These are phyloP conservation scores for Thyridium curvatum DNA, from an alignment of 2,329 filamentous ascomycete species.

Conservation along the genomic window DNA sequence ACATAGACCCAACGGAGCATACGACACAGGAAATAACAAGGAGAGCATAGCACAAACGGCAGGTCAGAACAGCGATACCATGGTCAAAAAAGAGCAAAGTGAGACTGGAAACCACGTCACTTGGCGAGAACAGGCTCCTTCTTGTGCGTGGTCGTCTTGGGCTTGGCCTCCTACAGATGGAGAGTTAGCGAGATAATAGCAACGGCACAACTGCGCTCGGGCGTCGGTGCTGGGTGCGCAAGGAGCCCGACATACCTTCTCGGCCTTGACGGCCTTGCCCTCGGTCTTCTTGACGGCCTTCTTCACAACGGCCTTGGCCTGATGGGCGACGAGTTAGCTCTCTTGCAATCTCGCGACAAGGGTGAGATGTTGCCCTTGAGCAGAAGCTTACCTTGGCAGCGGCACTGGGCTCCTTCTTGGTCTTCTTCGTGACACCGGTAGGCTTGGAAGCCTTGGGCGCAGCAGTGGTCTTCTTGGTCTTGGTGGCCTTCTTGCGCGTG, in stretches of 20 bases:
- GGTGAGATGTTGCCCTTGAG: background rate
- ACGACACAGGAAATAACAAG: slow-evolving; percentile 1
- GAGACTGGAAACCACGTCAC: slow-evolving; percentile 3
- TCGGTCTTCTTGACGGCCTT: slow-evolving; percentile 18
- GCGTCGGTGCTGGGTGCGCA: background rate
- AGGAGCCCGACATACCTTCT: slow-evolving; percentile 8
- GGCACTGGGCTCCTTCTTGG: slow-evolving; percentile 25
- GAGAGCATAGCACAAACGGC: too few species aligned
- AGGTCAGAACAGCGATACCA: background rate
- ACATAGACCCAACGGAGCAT: slow-evolving; percentile 1
- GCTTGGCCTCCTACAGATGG: slow-evolving; percentile 14
- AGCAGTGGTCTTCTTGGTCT: slow-evolving; percentile 17
- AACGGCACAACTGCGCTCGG: background rate
- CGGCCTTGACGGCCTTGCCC: slow-evolving; percentile 14
- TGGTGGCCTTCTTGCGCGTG: slow-evolving; percentile 27
- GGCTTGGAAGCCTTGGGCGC: slow-evolving; percentile 20
- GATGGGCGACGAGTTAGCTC: slow-evolving; percentile 1
- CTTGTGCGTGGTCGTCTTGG: slow-evolving; percentile 22
- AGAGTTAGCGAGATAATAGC: background rate
- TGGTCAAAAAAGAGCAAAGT: background rate
- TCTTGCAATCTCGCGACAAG: background rate
- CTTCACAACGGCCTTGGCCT: slow-evolving; percentile 22
- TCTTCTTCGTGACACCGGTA: slow-evolving; percentile 28
- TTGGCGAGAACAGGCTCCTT: slow-evolving; percentile 17
- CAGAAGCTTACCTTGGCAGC: slow-evolving; percentile 20